Conservation (phyloP, 148 eudicot genomes). For the Arctostaphylos glauca region DNA sequence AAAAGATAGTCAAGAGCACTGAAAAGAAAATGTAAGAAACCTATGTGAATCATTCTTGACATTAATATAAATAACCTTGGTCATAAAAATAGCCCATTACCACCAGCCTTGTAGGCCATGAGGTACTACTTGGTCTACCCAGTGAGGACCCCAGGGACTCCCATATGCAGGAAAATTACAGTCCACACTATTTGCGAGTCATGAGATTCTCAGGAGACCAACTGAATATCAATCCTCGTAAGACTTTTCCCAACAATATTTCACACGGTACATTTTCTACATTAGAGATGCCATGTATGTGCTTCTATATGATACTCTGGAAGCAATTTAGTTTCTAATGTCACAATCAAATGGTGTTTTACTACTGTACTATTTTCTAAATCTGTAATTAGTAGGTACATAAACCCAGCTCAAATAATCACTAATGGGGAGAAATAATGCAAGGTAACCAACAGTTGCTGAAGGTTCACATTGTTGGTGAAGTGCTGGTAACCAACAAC, state of each 20-base stretch:
- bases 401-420: neutral
- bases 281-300: neutral
- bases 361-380: neutral
- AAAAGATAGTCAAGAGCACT: conserved; percentile 2
- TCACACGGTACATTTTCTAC: neutral
- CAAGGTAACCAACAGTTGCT: neutral
- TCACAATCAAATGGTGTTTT: neutral
- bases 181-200: neutral
- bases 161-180: conserved; percentile 6
- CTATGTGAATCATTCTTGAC: neutral
- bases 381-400: neutral
- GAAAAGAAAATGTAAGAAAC: conserved; percentile 12
- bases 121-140: neutral
- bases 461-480: neutral
- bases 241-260: neutral
- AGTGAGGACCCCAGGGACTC: neutral
- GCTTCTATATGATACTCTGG: neutral
- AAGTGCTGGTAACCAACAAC: neutral
- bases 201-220: neutral
- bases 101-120: conserved; percentile 8
- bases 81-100: neutral
- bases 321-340: neutral
- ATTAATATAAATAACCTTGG: neutral
- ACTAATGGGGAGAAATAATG: neutral
- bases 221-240: neutral